Base-by-base conservation (phyloP, 352 stramenopile genomes). In the Pythium aquatile region DNA sequence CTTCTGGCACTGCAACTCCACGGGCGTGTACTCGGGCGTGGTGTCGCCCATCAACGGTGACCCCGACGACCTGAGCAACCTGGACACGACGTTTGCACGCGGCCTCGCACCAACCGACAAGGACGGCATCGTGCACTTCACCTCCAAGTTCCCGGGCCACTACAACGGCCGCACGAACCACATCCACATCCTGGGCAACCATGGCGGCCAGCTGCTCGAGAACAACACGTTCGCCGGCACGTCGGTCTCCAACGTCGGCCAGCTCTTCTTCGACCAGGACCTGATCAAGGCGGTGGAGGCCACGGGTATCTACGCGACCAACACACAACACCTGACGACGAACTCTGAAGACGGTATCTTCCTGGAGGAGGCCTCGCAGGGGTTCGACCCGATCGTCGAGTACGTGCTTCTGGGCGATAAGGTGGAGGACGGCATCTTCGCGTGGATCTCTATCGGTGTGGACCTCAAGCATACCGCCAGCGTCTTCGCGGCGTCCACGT, bases 401-500 rank as follows among this genome's bases (percentile, higher is more conserved):
- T 75, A 77, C 61, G 64, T 68, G 42, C 46, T 72, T 44, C 64
- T 77, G 56, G 66, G 70, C 33, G 70, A 77, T 42, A 61, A 49
- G 24, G 61, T 77, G 37, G 47, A 58, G 37, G 66, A 77, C 35
- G 70, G 66, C 39, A 58, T 75, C 11, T 48, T 78, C 56, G 63
- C 71, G 26, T 78, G 71, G 71, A 69, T 78, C 61, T 74, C 70
- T 2, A 49, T 74, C 37, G 70, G 70, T 17, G 63, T 77, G 9
- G 70, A 77, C 47, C 67, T 74, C 57, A 60, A 66, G 26, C 28
- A 30, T 3, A 48, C 67, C 8, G 47, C 68, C 48, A 68, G 28
- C 20, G 63, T 79, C 29, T 63, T 24, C 9, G 65, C 60, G 35
- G 71, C 71, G 6, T 63, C 71, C n/a, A 73, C 68, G 35, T 26